phyloP scores from a whole-genome alignment of 1,284 basidiomycete genomes.

The Athelia sp. region DNA sequence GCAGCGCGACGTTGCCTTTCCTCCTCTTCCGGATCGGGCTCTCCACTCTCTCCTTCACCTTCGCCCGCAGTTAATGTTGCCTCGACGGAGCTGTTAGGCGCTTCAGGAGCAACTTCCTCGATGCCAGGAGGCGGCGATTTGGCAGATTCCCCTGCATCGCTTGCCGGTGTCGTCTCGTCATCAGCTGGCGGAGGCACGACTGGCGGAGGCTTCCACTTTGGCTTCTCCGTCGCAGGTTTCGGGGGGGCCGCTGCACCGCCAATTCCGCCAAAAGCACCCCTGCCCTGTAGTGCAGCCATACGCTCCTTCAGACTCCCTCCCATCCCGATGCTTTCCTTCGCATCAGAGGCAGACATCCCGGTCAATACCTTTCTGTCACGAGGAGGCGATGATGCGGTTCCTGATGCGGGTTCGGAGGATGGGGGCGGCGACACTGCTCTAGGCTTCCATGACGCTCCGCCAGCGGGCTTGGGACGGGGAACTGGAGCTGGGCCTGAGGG shows the following conservation, averaged over 20 bases:
- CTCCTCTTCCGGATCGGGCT: slow-evolving; percentile 66
- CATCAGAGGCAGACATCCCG: slow-evolving; percentile 80
- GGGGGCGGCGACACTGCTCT: slow-evolving; percentile 42
- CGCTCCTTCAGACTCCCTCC: slow-evolving; percentile 82
- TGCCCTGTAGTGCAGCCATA: slow-evolving; percentile 86
- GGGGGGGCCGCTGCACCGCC: slow-evolving; percentile 41
- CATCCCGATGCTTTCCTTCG: slow-evolving; percentile 70
- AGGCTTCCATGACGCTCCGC: slow-evolving; percentile 63
- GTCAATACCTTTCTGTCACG: slow-evolving; percentile 17
- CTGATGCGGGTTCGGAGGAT: slow-evolving; percentile 33
- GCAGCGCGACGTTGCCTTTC: slow-evolving; percentile 75
- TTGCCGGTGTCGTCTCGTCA: slow-evolving; percentile 16
- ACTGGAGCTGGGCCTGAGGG: slow-evolving; percentile 38
- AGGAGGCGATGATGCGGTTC: slow-evolving; percentile 8
- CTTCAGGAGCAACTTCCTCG: slow-evolving; percentile 16
- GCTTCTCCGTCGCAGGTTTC: slow-evolving; percentile 62
- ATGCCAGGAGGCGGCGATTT: not conserved
- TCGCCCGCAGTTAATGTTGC: slow-evolving; percentile 13
- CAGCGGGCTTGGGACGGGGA: slow-evolving; percentile 67
- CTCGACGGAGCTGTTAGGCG: slow-evolving; percentile 21
- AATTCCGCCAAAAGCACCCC: slow-evolving; percentile 66
- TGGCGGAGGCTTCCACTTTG: slow-evolving; percentile 79
- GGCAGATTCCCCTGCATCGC: not conserved
- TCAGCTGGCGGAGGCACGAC: slow-evolving; percentile 29
- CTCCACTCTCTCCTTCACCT: slow-evolving; percentile 23